Conservation (phyloP, 1,284 basidiomycete species). For the Mixia osmundae region DNA sequence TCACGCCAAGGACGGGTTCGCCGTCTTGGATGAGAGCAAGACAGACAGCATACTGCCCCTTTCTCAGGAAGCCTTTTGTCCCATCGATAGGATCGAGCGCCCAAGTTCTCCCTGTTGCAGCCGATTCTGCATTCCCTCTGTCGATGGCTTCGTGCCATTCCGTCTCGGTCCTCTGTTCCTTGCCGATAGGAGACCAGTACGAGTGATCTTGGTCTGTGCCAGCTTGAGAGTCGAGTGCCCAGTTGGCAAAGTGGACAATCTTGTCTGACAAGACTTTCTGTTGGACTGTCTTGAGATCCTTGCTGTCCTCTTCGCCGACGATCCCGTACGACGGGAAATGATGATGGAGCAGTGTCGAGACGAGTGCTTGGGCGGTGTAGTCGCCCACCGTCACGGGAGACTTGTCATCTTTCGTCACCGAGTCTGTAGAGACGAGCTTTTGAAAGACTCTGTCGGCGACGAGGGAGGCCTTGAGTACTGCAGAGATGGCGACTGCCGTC, state of each 20-base stretch:
- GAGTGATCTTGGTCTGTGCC: slow-evolving; percentile 19
- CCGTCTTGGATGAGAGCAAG: slow-evolving; percentile 71
- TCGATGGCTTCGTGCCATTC: slow-evolving; percentile 60
- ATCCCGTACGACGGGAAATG: slow-evolving; percentile 71
- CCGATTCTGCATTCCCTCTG: slow-evolving; percentile 38
- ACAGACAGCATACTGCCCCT: slow-evolving; percentile 93
- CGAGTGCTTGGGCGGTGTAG: slow-evolving; percentile 68
- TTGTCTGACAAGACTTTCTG: slow-evolving; percentile 32
- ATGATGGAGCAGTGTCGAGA: slow-evolving; percentile 46
- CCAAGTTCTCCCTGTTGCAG: slow-evolving; percentile 47
- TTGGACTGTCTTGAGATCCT: slow-evolving; percentile 38
- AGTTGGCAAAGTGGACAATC: slow-evolving; percentile 62
- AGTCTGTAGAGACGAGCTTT: slow-evolving; percentile 63
- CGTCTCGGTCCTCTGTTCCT: slow-evolving; percentile 26
- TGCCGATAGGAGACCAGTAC: slow-evolving; percentile 27
- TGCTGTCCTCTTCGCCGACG: slow-evolving; percentile 86
- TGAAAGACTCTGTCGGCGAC: slow-evolving; percentile 58
- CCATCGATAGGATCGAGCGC: slow-evolving; percentile 81
- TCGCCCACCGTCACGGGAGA: slow-evolving; percentile 83
- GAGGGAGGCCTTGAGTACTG: slow-evolving; percentile 65
- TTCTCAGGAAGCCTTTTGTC: slow-evolving; percentile 83
- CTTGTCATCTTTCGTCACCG: slow-evolving; percentile 75
- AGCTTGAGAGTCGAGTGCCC: slow-evolving; percentile 32
- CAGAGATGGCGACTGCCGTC: slow-evolving; percentile 44
- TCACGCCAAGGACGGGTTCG: slow-evolving; percentile 62